Evolutionary conservation across 2,329 filamentous ascomycete species (phyloP), one percentile per base, ranked within the genome.

Genomic region (Lecanicillium sp.): DNA sequence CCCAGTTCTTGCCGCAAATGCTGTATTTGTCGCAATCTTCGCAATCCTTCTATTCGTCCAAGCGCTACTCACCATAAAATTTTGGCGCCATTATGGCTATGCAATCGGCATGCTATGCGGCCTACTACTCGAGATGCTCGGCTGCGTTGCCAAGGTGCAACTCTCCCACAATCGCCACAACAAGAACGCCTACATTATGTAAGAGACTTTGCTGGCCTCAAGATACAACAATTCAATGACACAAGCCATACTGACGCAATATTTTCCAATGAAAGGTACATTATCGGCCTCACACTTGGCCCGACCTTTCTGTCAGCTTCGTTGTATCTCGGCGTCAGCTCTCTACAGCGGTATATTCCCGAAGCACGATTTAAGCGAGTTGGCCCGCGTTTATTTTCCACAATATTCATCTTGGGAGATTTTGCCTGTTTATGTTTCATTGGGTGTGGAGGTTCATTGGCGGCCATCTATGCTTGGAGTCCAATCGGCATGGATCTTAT

Each of bases 181-280:
- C 42, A 50, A 47, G 33, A 42, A 46, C 17, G 46, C 25, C 7
- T 49, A 49, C 37, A 50, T 50, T 19, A 46, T 50, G 44, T 47
- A 36, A 9, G 38, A n/a, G 9, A 22, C 6, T 14, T n/a, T 22
- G 14, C 17, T n/a, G 17, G 5, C 35, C 12, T 5, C n/a, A 14
- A 13, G 12, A 5, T 5, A 30, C 5, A 5, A 30, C 6, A 30
- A 30, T 6, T 11, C 4, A 3, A 22, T 11, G 12, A 30, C 22
- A n/a, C 3, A 30, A 7, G 14, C n/a, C n/a, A 29, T 12, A 22
- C 35, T 37, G n/a, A n/a, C n/a, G n/a, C n/a, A 30, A 37, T 8
- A 15, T 11, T 3, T 32, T 20, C 4, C 13, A 22, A n/a, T 9
- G 15, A 5, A 13, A 49, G 47, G 44, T 49, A 48, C 31, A 49